Conservation (phyloP, 148 eudicot genomes). For the Polygonum aviculare region DNA sequence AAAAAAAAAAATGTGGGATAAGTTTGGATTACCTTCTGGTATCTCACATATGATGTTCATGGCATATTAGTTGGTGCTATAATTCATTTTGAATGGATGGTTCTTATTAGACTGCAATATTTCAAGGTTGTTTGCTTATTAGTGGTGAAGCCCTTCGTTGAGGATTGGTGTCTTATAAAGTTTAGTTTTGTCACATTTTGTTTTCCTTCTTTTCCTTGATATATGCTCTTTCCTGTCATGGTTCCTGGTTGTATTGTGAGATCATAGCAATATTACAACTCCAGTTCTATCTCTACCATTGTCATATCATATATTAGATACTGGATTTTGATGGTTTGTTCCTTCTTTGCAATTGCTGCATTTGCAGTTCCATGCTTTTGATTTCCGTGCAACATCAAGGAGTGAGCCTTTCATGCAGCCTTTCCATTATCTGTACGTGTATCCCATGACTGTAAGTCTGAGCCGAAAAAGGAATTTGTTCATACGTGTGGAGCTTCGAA, state of each 20-base stretch:
- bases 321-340: neutral
- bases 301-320: neutral
- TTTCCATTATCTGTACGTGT: slow-evolving; percentile 95
- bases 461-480: slow-evolving; percentile 95
- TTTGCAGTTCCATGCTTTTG: slow-evolving; percentile 94
- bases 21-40: neutral
- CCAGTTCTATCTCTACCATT: neutral
- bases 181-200: neutral
- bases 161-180: neutral
- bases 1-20: neutral
- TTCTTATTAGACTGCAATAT: neutral
- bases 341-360: slow-evolving; percentile 6
- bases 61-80: neutral
- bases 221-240: neutral
- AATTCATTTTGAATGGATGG: neutral
- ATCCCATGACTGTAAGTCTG: slow-evolving; percentile 86
- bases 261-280: neutral
- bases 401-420: slow-evolving; percentile 98
- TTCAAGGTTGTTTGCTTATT: neutral
- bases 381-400: slow-evolving; percentile 91
- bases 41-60: neutral
- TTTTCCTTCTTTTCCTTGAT: neutral
- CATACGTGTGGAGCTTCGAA: slow-evolving; percentile 86
- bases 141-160: neutral
- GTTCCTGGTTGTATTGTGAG: neutral